Percentiles rank a stretch among this genome's conserved stretches.
Conservation (phyloP, 208 protist genomes). For the Crithidia expoeki region DNA sequence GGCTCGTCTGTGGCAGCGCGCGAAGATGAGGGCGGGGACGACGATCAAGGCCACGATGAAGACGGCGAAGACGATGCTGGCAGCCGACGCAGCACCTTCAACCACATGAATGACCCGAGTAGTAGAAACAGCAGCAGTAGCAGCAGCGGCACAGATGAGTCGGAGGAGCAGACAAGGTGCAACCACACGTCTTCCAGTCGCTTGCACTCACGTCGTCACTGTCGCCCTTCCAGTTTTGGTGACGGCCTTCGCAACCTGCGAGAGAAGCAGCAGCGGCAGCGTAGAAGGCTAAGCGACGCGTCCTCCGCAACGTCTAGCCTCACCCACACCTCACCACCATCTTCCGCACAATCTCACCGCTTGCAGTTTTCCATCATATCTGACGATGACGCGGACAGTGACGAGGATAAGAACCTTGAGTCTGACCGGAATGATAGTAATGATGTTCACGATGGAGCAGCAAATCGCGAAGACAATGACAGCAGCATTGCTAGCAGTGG, state of each 20-base stretch:
- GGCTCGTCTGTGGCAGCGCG: constrained; percentile 6
- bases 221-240: neutral
- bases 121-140: neutral
- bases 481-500: neutral
- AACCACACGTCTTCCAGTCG: neutral
- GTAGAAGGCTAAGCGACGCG: neutral
- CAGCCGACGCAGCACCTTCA: no score
- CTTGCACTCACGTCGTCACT: neutral
- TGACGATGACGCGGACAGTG: neutral
- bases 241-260: neutral
- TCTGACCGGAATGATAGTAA: neutral
- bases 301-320: constrained; percentile 6
- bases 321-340: constrained; percentile 17
- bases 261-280: neutral
- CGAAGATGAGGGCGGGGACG: neutral
- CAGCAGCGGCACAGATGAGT: neutral
- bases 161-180: neutral
- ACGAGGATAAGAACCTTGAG: neutral
- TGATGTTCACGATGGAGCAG: neutral
- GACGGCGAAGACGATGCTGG: constrained; percentile 3
- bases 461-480: neutral
- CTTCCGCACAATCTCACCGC: neutral
- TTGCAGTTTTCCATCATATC: no score
- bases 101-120: no score
- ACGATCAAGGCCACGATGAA: neutral